These are phyloP conservation scores for apple (Malus domestica) DNA, from an alignment of 306 rosid species.

Conservation along the genomic window ASM211411v1 NC_041791.1:23363001-23363500, in stretches of 20 bases:
- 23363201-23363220: slow-evolving; percentile 41
- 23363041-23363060: slow-evolving; percentile 86
- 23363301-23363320: slow-evolving; percentile 85
- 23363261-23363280: slow-evolving; percentile 63
- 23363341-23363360: background rate
- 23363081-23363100: slow-evolving; percentile 78
- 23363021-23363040: slow-evolving; percentile 86
- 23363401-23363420: background rate
- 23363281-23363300: slow-evolving; percentile 81
- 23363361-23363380: background rate
- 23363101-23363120: slow-evolving; percentile 92
- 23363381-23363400: background rate
- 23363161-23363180: slow-evolving; percentile 94
- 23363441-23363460: slow-evolving; percentile 4
- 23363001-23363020: slow-evolving; percentile 74
- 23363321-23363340: background rate
- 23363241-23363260: slow-evolving; percentile 57
- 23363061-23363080: slow-evolving; percentile 65
- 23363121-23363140: slow-evolving; percentile 75
- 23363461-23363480: background rate
- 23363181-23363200: slow-evolving; percentile 62
- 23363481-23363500: background rate
- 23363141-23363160: slow-evolving; percentile 63
- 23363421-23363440: background rate
- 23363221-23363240: slow-evolving; percentile 52